phyloP scores from a whole-genome alignment of 768 basidiomycete species.

The Pholiota microspora region DNA sequence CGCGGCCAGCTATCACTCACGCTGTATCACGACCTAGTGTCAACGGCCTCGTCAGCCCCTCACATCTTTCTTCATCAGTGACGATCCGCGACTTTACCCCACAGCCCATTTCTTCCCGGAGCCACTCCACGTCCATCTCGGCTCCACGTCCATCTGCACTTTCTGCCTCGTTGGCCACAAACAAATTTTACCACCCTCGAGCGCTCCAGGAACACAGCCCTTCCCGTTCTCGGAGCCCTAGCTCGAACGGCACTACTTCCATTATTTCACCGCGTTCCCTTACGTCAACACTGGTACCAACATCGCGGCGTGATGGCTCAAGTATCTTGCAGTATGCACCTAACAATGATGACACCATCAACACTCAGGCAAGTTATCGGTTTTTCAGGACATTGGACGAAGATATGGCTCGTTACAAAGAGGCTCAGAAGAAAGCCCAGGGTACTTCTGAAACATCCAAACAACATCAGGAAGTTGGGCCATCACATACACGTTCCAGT shows the following conservation, averaged over 20 bases:
- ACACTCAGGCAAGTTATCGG: slow-evolving; percentile 44
- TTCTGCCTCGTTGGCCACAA: slow-evolving; percentile 65
- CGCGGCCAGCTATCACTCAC: slow-evolving; percentile 10
- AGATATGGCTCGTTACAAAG: slow-evolving; percentile 36
- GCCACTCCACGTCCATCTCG: slow-evolving; percentile 34
- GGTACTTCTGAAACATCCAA: slow-evolving; percentile 3
- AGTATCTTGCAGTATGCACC: slow-evolving; percentile 42
- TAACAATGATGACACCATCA: slow-evolving; percentile 36
- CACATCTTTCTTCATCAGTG: slow-evolving; percentile 25
- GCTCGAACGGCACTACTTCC: slow-evolving; percentile 22
- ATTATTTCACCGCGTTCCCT: slow-evolving; percentile 25
- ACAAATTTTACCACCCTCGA: slow-evolving; percentile 54
- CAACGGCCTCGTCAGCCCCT: slow-evolving; percentile 16
- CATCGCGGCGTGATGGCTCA: slow-evolving; percentile 24
- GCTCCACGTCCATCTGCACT: slow-evolving; percentile 55
- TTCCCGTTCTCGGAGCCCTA: slow-evolving; percentile 14
- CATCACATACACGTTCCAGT: not conserved
- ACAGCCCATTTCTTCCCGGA: slow-evolving; percentile 35
- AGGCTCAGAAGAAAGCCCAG: slow-evolving; percentile 15
- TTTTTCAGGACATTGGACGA: slow-evolving; percentile 43
- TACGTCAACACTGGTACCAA: slow-evolving; percentile 33
- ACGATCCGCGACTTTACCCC: slow-evolving; percentile 61
- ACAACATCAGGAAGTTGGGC: slow-evolving; percentile 12
- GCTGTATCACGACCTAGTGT: slow-evolving; percentile 17
- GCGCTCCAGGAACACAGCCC: slow-evolving; percentile 23